These are phyloP conservation scores for Brettanomyces sp. DNA, from an alignment of 805 yeast species.

Conservation along the genomic window DNA sequence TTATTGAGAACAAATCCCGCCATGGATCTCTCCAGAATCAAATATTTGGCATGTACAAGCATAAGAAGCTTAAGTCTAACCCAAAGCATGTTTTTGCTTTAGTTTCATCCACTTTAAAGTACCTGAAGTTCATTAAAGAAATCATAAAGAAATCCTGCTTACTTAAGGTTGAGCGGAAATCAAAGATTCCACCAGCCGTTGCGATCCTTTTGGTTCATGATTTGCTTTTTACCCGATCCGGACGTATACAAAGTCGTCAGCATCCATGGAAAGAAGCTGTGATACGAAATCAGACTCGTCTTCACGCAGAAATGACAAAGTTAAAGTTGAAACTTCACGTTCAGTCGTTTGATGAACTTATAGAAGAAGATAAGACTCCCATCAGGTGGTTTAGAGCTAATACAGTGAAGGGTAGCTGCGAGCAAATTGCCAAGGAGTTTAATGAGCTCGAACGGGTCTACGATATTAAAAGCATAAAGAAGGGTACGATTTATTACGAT, in stretches of 20 bases:
- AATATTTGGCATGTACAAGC: constrained; percentile 41
- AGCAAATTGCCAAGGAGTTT: constrained; percentile 32
- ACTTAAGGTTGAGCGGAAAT: constrained; percentile 39
- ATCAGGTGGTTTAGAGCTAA: constrained; percentile 77
- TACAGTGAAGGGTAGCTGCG: constrained; percentile 39
- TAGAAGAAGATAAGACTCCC: constrained; percentile 57
- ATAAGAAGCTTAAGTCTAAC: constrained; percentile 40
- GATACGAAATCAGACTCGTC: constrained; percentile 66
- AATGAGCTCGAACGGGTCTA: constrained; percentile 36
- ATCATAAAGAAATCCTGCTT: constrained; percentile 63
- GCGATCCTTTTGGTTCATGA: constrained; percentile 73
- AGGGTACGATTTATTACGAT: constrained; percentile 64
- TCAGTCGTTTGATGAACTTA: constrained; percentile 40
- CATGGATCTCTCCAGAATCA: constrained; percentile 48
- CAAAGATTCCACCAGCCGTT: constrained; percentile 40
- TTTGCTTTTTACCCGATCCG: constrained; percentile 60
- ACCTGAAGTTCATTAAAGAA: constrained; percentile 51
- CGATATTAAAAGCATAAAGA: constrained; percentile 30
- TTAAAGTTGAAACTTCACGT: constrained; percentile 68
- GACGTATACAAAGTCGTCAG: constrained; percentile 83
- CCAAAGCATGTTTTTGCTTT: constrained; percentile 86
- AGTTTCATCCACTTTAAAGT: constrained; percentile 67
- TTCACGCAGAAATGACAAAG: constrained; percentile 74
- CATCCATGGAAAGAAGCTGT: constrained; percentile 78
- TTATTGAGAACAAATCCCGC: constrained; percentile 27